Conservation (phyloP, 257 asterid species). For the Solanum boliviense region DNA sequence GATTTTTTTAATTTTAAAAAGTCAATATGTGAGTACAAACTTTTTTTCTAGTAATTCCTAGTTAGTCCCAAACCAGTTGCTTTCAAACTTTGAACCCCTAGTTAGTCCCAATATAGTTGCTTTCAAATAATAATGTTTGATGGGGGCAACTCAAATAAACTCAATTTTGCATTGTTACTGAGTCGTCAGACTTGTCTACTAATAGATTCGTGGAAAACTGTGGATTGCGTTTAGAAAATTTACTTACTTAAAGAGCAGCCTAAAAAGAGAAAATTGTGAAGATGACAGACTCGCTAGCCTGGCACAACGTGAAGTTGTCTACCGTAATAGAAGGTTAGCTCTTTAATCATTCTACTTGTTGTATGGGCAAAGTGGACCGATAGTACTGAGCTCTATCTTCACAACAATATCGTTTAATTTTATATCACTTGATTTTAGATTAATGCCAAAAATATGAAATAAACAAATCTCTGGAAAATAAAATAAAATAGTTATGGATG, state of each 20-base stretch:
- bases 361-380: not conserved
- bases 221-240: too few relatives aligned
- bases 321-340: not conserved
- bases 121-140: not conserved
- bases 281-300: too few relatives aligned
- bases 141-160: not conserved
- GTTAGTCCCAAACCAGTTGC: not conserved
- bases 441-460: not conserved
- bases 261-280: too few relatives aligned
- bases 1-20: not conserved
- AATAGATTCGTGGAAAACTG: not conserved
- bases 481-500: not conserved
- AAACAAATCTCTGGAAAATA: not conserved
- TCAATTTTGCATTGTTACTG: not conserved
- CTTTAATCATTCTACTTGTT: not conserved
- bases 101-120: not conserved
- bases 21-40: not conserved
- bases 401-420: not conserved
- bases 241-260: not conserved
- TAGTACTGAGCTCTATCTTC: not conserved
- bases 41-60: not conserved
- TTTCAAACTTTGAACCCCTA: not conserved
- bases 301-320: not conserved
- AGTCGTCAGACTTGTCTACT: not conserved
- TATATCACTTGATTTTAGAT: not conserved